A percentile compares a stretch with the other conserved stretches of the same genome.
Evolutionary conservation across 2,329 filamentous ascomycete species (phyloP).

Genomic region (Curvularia spicifera): DNA sequence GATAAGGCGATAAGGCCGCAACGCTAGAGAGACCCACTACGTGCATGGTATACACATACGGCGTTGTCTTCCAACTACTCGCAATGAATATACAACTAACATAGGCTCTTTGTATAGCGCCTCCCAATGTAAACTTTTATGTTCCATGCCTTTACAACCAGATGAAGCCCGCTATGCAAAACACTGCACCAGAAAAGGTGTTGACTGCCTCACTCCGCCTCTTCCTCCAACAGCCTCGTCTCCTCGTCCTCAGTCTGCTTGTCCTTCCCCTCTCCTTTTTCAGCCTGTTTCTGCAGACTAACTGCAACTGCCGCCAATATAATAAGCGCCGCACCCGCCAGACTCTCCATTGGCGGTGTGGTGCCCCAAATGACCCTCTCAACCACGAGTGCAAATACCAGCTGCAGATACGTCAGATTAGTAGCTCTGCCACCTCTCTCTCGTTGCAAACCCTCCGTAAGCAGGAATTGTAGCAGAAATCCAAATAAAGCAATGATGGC

Average conservation of each 20-base stretch:
- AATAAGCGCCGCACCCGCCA: slow-evolving; percentile 33
- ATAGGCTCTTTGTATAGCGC: neutral
- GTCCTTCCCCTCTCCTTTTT: slow-evolving; percentile 14
- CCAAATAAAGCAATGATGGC: slow-evolving; percentile 71
- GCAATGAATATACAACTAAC: neutral
- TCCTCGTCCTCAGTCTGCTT: slow-evolving; percentile 27
- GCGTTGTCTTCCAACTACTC: neutral
- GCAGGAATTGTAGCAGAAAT: slow-evolving; percentile 79
- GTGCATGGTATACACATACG: neutral
- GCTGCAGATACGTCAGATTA: slow-evolving; percentile 70
- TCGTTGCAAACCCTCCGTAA: slow-evolving; percentile 75
- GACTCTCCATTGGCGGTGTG: slow-evolving; percentile 35
- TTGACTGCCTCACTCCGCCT: slow-evolving; percentile 3
- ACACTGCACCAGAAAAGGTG: no score
- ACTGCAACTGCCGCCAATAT: slow-evolving; percentile 38
- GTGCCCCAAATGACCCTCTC: slow-evolving; percentile 63
- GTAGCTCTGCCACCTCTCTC: slow-evolving; percentile 68
- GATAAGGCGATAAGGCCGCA: slow-evolving; percentile 32
- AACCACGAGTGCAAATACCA: slow-evolving; percentile 68
- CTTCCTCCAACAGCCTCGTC: slow-evolving; percentile 27
- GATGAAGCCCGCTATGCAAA: neutral
- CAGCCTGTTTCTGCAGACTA: slow-evolving; percentile 29
- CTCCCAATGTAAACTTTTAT: neutral
- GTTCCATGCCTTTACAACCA: neutral
- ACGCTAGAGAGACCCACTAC: slow-evolving; percentile 10